Base-by-base conservation (phyloP, 441 rosid species). In the Biscutella laevigata region DNA sequence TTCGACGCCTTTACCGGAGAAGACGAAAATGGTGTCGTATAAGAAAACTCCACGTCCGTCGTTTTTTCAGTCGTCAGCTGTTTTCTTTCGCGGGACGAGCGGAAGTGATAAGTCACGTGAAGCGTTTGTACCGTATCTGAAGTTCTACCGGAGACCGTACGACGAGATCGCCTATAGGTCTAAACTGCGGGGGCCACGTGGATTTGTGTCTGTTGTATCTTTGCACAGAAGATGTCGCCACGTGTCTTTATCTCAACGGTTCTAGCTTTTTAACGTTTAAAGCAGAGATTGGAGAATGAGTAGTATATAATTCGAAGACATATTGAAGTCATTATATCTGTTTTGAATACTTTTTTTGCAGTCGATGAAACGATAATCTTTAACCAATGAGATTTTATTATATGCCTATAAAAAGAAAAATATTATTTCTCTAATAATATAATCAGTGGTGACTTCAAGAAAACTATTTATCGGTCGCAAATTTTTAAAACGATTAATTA, bases 161-260 rank as follows among this genome's bases (percentile, higher is more conserved):
- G 91, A 88, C 37, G 98, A 91, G 87, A 83, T 76, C 77, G 65
- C 82, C 8, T 91, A 91, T 41, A 73, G 91, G 77, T 83, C 95
- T 36, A 85, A 79, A 77, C 77, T 91, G 78, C 63, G 84, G 71
- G 91, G 94, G 27, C 96, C 96, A 50, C 96, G 96, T 5, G 91
- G 98, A 14, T 78, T 88, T n/a, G 75, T 83, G 33, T 91, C 94
- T 14, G 83, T 83, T 15, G 88, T 88, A 61, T 74, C 94, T 3
- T 80, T 94, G 0, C 77, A 82, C 8, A 28, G 73, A 35, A 82
- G 50, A 57, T 82, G 83, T 42, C 91, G 84, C 63, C 91, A 86
- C 80, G 58, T 80, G 79, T 88, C 96, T 0, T 75, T 77, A 59
- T 88, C 98, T 1, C 96, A 91, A 68, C 91, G 98, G 70, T 90